A percentile compares a stretch with the other conserved stretches of the same genome.
These are phyloP conservation scores for Helianthus annuus DNA, from an alignment of 129 eudicot genomes.

Conservation along the genomic window HanXRQr2.0-SUNRISE NC_035434.2:72436201-72436700, in stretches of 20 bases:
- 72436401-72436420: background rate
- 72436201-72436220: slow-evolving; percentile 75
- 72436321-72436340: slow-evolving; percentile 90
- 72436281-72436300: slow-evolving; percentile 78
- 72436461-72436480: slow-evolving; percentile 55
- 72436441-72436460: slow-evolving; percentile 84
- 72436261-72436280: slow-evolving; percentile 96
- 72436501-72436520: slow-evolving; percentile 95
- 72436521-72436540: slow-evolving; percentile 87
- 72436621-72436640: too few species aligned
- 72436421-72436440: slow-evolving; percentile 66
- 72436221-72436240: slow-evolving; percentile 82
- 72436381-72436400: background rate
- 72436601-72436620: background rate
- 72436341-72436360: slow-evolving; percentile 69
- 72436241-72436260: slow-evolving; percentile 76
- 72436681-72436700: background rate
- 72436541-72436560: slow-evolving; percentile 87
- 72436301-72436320: slow-evolving; percentile 97
- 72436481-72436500: slow-evolving; percentile 67
- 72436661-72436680: background rate
- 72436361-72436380: slow-evolving; percentile 35
- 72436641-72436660: too few species aligned
- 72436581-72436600: background rate
- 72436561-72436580: slow-evolving; percentile 85